These are phyloP conservation scores for Stagonosporopsis chrysanthemi DNA, from an alignment of 2,329 filamentous ascomycete genomes.

Conservation along the genomic window DNA sequence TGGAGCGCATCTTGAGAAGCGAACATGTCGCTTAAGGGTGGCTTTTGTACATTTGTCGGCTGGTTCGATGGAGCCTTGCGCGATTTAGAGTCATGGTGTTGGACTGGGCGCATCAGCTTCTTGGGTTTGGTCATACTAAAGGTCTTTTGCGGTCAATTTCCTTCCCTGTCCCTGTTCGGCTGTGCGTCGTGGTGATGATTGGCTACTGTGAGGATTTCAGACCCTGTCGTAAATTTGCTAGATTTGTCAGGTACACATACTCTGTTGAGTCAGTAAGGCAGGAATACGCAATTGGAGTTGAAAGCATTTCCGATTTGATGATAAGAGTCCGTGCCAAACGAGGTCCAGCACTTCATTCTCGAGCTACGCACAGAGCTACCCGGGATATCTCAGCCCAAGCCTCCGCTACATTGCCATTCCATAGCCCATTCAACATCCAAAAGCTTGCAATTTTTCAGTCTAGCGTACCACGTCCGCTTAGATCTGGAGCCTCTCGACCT, in stretches of 20 bases:
- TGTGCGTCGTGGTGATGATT: too few species aligned
- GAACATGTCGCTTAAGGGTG: background rate
- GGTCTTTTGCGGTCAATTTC: background rate
- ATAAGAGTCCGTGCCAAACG: conserved; percentile 33
- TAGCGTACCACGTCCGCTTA: conserved; percentile 50
- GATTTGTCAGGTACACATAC: background rate
- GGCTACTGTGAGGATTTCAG: too few species aligned
- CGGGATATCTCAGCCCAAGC: conserved; percentile 29
- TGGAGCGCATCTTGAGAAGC: background rate
- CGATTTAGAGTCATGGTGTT: background rate
- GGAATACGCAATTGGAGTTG: background rate
- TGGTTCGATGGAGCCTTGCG: background rate
- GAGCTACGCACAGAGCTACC: conserved; percentile 28
- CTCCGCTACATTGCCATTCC: conserved; percentile 21
- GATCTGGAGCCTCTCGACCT: conserved; percentile 95
- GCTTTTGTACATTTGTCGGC: background rate
- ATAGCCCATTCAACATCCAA: conserved; percentile 26
- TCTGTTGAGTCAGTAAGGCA: background rate
- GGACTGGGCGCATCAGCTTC: background rate
- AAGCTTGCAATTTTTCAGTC: conserved; percentile 1
- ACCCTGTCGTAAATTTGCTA: background rate
- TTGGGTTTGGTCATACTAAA: background rate
- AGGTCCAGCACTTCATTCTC: conserved; percentile 37
- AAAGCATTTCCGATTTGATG: conserved; percentile 16
- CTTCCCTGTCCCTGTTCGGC: background rate